phyloP scores from a whole-genome alignment of 148 eudicot genomes.

The Tetragonia tetragonoides region DNA sequence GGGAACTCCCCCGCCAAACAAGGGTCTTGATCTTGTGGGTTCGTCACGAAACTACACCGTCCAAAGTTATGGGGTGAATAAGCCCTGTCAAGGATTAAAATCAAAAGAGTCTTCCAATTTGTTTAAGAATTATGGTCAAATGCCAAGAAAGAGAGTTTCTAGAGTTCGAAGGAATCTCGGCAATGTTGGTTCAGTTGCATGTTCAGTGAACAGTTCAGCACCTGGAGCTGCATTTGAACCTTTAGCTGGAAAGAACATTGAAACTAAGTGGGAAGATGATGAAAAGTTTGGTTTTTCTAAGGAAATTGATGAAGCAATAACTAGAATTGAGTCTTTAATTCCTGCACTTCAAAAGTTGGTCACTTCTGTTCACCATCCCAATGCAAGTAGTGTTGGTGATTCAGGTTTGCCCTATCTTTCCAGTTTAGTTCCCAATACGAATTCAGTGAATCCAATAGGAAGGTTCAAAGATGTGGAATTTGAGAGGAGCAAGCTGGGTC shows the following conservation, averaged over 20 bases:
- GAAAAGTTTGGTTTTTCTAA: slow-evolving; percentile 28
- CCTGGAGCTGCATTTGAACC: neutral
- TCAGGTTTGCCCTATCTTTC: neutral
- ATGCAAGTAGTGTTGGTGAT: neutral
- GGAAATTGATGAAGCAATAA: slow-evolving; percentile 44
- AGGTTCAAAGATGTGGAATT: neutral
- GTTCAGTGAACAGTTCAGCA: slow-evolving; percentile 3
- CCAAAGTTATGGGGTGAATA: neutral
- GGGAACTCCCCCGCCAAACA: slow-evolving; percentile 3
- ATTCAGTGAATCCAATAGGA: slow-evolving; percentile 3
- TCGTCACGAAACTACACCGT: slow-evolving; percentile 8
- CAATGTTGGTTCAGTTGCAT: slow-evolving; percentile 1
- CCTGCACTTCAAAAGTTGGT: slow-evolving; percentile 33
- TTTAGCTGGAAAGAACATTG: neutral
- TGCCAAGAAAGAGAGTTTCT: neutral
- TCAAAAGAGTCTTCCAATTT: neutral
- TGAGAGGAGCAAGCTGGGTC: neutral
- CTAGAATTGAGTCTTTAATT: slow-evolving; percentile 42
- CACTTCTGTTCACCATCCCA: slow-evolving; percentile 14
- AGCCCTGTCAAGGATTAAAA: slow-evolving; percentile 13
- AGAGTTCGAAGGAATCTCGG: slow-evolving; percentile 4
- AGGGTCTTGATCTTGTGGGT: slow-evolving; percentile 8
- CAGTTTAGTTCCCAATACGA: slow-evolving; percentile 15
- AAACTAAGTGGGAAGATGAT: slow-evolving; percentile 7
- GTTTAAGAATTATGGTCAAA: neutral